A percentile compares a stretch with the other conserved stretches of the same genome.
These are phyloP conservation scores for Pharus latifolius DNA, from an alignment of 176 grass and related monocot genomes.

Conservation along the genomic window DNA sequence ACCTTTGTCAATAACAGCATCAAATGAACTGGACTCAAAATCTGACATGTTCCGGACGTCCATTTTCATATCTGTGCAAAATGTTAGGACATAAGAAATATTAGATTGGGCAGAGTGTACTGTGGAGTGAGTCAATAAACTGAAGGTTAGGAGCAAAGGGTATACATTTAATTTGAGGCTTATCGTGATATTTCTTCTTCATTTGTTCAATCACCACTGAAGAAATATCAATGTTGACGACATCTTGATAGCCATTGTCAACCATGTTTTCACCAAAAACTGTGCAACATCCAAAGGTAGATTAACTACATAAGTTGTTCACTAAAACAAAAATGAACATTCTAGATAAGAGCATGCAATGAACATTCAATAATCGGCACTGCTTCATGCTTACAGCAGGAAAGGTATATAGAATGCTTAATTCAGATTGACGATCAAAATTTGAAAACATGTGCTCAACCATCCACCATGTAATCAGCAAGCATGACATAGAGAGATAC, in stretches of 20 bases:
- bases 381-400: not conserved
- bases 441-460: not conserved
- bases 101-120: constrained; percentile 1
- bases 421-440: not conserved
- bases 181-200: constrained; percentile 72
- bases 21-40: constrained; percentile 63
- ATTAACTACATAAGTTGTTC: not conserved
- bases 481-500: not conserved
- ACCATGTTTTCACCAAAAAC: constrained; percentile 79
- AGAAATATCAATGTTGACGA: constrained; percentile 86
- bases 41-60: constrained; percentile 74
- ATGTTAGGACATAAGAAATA: not conserved
- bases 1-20: constrained; percentile 98
- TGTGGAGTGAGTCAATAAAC: not conserved
- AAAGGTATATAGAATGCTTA: not conserved
- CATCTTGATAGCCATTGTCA: constrained; percentile 61
- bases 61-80: constrained; percentile 71
- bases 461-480: not conserved
- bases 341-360: not conserved
- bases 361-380: not conserved
- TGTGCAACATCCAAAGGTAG: constrained; percentile 23
- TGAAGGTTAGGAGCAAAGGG: not conserved
- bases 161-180: constrained; percentile 65
- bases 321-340: not conserved
- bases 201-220: constrained; percentile 81